Evolutionary conservation across 352 stramenopile genomes (phyloP).

Genomic region (Phytophthora rubi): DNA sequence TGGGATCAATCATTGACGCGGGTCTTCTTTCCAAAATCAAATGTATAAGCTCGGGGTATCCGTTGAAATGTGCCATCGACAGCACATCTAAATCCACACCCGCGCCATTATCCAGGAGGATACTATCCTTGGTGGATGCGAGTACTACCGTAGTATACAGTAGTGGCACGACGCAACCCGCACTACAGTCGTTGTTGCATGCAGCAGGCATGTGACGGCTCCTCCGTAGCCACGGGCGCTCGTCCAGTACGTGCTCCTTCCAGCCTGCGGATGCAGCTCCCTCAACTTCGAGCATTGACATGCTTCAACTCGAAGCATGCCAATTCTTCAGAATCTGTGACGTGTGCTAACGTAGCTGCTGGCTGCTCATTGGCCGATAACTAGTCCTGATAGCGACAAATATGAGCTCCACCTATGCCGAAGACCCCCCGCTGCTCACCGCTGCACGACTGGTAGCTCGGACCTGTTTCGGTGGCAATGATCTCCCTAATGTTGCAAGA

Average conservation of each 20-base stretch:
- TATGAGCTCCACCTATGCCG: not conserved
- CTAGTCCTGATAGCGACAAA: conserved; percentile 7
- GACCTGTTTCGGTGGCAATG: conserved; percentile 13
- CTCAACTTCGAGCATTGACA: not conserved
- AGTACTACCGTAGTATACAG: not conserved
- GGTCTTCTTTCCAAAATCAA: conserved; percentile 1
- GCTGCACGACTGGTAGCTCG: conserved; percentile 26
- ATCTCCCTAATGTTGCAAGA: conserved; percentile 16
- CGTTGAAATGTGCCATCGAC: conserved; percentile 2
- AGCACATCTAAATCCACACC: not conserved
- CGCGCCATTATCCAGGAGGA: conserved; percentile 3
- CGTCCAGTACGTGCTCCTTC: too few species aligned
- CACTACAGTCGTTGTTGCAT: too few species aligned
- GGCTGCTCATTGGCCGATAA: conserved; percentile 23
- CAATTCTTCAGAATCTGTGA: not conserved
- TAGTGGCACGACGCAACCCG: too few species aligned
- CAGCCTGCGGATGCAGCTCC: too few species aligned
- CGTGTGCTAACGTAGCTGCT: not conserved
- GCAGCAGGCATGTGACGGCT: too few species aligned
- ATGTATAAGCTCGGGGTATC: conserved; percentile 1
- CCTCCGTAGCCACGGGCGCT: too few species aligned
- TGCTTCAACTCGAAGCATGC: not conserved
- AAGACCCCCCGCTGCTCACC: conserved; percentile 22
- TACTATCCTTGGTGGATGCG: conserved; percentile 1
- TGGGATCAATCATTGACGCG: not conserved